Conservation (phyloP, 2,329 filamentous ascomycete species). For the Verticillium nubilum region DNA sequence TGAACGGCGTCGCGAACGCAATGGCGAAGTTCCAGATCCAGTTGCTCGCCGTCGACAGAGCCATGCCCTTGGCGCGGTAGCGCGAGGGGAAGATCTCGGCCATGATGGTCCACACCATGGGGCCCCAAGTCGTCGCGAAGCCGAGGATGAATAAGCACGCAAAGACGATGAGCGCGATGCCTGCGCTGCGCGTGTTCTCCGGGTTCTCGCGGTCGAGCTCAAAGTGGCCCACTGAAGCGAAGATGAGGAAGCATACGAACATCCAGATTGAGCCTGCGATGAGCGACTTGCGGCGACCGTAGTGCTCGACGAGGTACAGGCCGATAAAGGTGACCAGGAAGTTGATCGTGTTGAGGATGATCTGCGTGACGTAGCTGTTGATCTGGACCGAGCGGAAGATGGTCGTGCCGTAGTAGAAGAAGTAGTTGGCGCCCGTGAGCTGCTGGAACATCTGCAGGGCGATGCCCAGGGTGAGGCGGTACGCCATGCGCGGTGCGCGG, state of each 20-base stretch:
- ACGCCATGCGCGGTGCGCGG: constrained; percentile 57
- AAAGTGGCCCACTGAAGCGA: constrained; percentile 48
- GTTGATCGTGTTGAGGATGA: constrained; percentile 63
- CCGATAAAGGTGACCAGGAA: constrained; percentile 62
- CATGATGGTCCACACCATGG: constrained; percentile 59
- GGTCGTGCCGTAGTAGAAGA: constrained; percentile 59
- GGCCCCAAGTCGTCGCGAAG: constrained; percentile 64
- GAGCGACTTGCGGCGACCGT: constrained; percentile 58
- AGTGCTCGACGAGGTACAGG: constrained; percentile 65
- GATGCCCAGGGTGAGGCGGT: constrained; percentile 56
- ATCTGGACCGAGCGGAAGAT: constrained; percentile 39
- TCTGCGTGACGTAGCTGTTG: constrained; percentile 61
- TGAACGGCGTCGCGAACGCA: constrained; percentile 76
- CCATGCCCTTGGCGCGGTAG: constrained; percentile 56
- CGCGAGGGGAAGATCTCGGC: constrained; percentile 60
- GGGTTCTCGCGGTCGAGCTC: constrained; percentile 31
- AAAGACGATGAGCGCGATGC: constrained; percentile 58
- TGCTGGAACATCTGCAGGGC: constrained; percentile 62
- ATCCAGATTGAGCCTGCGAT: constrained; percentile 59
- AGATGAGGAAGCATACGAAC: constrained; percentile 55
- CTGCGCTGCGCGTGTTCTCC: constrained; percentile 32
- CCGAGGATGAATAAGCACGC: constrained; percentile 59
- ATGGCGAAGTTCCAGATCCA: constrained; percentile 72
- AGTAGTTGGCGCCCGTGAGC: constrained; percentile 62
- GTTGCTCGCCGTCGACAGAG: constrained; percentile 55